Conservation (phyloP, 2,329 filamentous ascomycete genomes). For the Sphaerostilbella broomeana region DNA sequence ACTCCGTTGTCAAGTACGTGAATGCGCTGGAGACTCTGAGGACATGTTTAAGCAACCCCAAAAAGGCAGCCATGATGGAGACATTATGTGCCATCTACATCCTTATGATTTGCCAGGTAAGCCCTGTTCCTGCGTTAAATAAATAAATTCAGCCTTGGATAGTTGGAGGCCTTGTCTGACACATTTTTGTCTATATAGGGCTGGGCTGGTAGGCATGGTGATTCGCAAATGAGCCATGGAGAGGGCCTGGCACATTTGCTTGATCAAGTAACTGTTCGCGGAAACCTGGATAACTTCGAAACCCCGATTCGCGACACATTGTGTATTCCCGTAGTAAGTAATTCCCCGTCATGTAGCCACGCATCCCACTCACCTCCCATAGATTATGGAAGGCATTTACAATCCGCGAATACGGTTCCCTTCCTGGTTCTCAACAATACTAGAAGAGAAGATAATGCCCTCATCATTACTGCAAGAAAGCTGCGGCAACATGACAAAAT, state of each 20-base stretch:
- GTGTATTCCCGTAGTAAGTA: constrained; percentile 26
- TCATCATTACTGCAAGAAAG: background rate
- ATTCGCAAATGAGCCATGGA: constrained; percentile 23
- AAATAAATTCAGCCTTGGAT: too few species aligned
- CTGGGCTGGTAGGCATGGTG: constrained; percentile 25
- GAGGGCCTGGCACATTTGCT: constrained; percentile 28
- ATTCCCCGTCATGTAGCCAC: background rate
- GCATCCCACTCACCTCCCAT: background rate
- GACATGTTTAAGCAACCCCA: constrained; percentile 22
- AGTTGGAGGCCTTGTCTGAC: too few species aligned
- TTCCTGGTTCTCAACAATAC: constrained; percentile 17
- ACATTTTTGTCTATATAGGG: constrained; percentile 16
- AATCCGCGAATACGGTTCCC: constrained; percentile 22
- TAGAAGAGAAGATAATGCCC: too few species aligned
- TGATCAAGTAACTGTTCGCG: constrained; percentile 19
- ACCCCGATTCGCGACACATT: constrained; percentile 25
- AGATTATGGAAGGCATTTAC: constrained; percentile 29
- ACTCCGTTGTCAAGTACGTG: constrained; percentile 25
- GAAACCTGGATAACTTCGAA: constrained; percentile 23
- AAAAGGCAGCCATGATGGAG: constrained; percentile 22
- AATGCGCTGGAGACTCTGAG: constrained; percentile 25
- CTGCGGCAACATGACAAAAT: constrained; percentile 5
- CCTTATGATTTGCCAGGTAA: constrained; percentile 30
- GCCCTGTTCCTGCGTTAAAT: too few species aligned
- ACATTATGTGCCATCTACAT: constrained; percentile 33